These are phyloP conservation scores for Trifolium repens DNA, from an alignment of 306 rosid species.

Conservation along the genomic window DNA sequence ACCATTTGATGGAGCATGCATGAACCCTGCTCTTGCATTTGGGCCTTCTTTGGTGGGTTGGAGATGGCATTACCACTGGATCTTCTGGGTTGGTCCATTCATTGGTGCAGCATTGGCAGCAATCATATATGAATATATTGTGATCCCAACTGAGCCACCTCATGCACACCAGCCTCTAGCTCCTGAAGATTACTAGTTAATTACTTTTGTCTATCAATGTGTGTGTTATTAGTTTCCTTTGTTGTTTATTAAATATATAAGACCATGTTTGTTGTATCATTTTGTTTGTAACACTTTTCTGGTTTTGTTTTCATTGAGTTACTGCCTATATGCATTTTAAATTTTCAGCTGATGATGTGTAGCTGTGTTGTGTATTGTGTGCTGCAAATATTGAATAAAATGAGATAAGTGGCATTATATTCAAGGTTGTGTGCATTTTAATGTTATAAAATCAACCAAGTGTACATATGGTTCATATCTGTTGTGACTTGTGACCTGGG, in stretches of 20 bases:
- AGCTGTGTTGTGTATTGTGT: slow-evolving; percentile 34
- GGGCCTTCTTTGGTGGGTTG: slow-evolving; percentile 93
- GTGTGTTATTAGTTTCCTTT: slow-evolving; percentile 16
- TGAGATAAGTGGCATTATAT: slow-evolving; percentile 29
- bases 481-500: too few relatives aligned
- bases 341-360: slow-evolving; percentile 20
- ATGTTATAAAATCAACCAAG: neutral
- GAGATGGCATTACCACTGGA: slow-evolving; percentile 93
- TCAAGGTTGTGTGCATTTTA: neutral
- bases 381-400: slow-evolving; percentile 51
- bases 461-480: too few relatives aligned
- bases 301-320: neutral
- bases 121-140: slow-evolving; percentile 70
- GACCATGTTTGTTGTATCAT: slow-evolving; percentile 25
- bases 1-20: slow-evolving; percentile 90
- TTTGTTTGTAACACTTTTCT: neutral
- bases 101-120: slow-evolving; percentile 87
- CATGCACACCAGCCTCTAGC: slow-evolving; percentile 87
- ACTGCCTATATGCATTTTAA: slow-evolving; percentile 16
- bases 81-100: slow-evolving; percentile 93
- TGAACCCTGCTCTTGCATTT: slow-evolving; percentile 96
- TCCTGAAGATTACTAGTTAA: slow-evolving; percentile 81
- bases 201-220: slow-evolving; percentile 4
- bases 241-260: slow-evolving; percentile 13
- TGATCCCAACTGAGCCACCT: slow-evolving; percentile 78